A percentile compares a stretch with the other conserved stretches of the same genome.
Evolutionary conservation across 495 filamentous ascomycete genomes (phyloP).

Genomic region (Gamarada debralockiae): DNA sequence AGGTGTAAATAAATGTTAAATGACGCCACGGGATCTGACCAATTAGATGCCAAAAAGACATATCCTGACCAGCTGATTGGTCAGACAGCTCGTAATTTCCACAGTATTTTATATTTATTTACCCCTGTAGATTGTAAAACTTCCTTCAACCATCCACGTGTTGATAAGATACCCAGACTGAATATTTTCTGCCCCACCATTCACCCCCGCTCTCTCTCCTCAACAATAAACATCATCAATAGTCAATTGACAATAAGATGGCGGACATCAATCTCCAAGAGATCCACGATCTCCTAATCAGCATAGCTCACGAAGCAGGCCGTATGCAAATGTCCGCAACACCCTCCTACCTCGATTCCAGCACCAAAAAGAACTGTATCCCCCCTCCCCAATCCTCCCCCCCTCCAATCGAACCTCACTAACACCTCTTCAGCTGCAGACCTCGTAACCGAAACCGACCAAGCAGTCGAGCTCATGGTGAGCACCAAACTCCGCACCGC

Average conservation of each 20-base stretch:
- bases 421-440: constrained; percentile 57
- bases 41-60: no score
- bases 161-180: constrained; percentile 8
- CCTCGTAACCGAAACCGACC: constrained; percentile 84
- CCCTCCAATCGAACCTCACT: constrained; percentile 8
- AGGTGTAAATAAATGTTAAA: no score
- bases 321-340: constrained; percentile 75
- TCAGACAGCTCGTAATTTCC: no score
- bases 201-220: background rate
- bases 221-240: background rate
- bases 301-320: constrained; percentile 73
- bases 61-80: no score
- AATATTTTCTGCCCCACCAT: background rate
- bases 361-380: constrained; percentile 82
- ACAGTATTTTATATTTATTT: no score
- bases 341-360: constrained; percentile 56
- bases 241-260: constrained; percentile 27
- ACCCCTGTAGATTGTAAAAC: no score
- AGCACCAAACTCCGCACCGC: constrained; percentile 53
- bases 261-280: constrained; percentile 63
- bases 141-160: constrained; percentile 4
- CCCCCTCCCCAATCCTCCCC: constrained; percentile 18
- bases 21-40: no score
- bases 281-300: constrained; percentile 75
- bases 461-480: constrained; percentile 75